These are phyloP conservation scores for Microcera coccophila DNA, from an alignment of 2,329 filamentous ascomycete species.

Conservation along the genomic window DNA sequence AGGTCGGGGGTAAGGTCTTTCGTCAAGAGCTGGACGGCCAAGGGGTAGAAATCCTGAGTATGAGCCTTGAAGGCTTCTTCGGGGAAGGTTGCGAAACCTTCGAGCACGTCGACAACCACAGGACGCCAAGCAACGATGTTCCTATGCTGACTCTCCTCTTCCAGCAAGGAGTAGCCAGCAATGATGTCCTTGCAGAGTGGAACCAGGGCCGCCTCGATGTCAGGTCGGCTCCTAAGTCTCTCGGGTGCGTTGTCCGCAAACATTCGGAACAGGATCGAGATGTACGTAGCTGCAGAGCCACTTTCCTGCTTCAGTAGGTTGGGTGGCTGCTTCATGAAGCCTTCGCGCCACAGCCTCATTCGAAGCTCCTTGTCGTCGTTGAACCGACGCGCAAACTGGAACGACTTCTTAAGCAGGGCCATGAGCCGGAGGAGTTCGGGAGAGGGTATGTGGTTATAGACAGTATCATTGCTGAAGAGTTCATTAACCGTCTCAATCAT, in stretches of 20 bases:
- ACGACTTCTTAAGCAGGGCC: constrained; percentile 90
- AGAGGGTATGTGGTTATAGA: constrained; percentile 90
- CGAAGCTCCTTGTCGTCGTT: constrained; percentile 96
- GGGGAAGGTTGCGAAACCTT: constrained; percentile 85
- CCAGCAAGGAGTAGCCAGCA: constrained; percentile 74
- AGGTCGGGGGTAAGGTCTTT: constrained; percentile 80
- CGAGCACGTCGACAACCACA: constrained; percentile 93
- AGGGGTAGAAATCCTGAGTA: constrained; percentile 77
- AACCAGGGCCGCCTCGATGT: constrained; percentile 88
- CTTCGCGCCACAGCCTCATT: constrained; percentile 91
- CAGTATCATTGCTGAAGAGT: constrained; percentile 93
- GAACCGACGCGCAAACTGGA: constrained; percentile 94
- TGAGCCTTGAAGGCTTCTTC: constrained; percentile 74
- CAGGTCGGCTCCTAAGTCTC: constrained; percentile 69
- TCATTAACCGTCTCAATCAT: constrained; percentile 99
- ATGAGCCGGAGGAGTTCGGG: constrained; percentile 86
- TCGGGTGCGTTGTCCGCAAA: constrained; percentile 86
- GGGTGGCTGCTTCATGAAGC: constrained; percentile 99
- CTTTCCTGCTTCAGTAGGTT: constrained; percentile 97
- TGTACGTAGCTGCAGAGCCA: constrained; percentile 88
- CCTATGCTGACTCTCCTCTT: constrained; percentile 93
- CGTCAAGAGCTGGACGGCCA: constrained; percentile 75
- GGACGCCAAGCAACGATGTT: constrained; percentile 97
- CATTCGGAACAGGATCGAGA: constrained; percentile 95
- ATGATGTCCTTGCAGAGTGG: constrained; percentile 96